Base-by-base conservation (phyloP, 306 rosid species). In the Inga leiocalycina region DNA sequence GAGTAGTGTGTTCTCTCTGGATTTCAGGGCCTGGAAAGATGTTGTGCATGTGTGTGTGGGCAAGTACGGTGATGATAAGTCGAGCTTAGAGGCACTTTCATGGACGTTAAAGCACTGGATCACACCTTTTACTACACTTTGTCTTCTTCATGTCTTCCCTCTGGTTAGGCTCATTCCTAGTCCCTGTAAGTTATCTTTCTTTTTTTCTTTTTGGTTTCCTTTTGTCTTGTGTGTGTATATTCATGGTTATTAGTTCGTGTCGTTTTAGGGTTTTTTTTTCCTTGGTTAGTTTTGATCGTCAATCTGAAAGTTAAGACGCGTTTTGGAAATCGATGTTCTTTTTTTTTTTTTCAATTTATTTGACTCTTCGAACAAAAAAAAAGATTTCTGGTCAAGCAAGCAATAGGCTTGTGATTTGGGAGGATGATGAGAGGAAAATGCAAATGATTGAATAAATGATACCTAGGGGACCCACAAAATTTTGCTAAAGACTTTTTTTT, bases 101-200 rank as follows among this genome's bases (percentile, higher is more conserved):
- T 79, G 82, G 82, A 41, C 82, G 34, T n/a, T 79, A 17, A 35
- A 65, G 35, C 82, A 79, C 45, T 54, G 35, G 8, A 43, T 67
- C 49, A 66, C 51, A 6, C 66, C 75, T 14, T 79, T n/a, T 19
- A 48, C 82, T n/a, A 32, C 35, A 19, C 35, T 79, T 10, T 46
- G 22, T 32, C 81, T 78, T 24, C 41, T 78, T 6, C 74, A 78
- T 17, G 81, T 78, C 62, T 78, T 78, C 62, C 81, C 81, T 19
- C 32, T 59, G 7, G 20, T 65, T 20, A 78, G n/a, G 8, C 39
- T 65, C 46, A 78, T 78, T 48, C 81, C 81, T 10, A 78, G 62
- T 46, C 81, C 81, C 35, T 6, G 81, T 78, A 78, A 78, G 43
- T 67, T 34, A 13, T 32, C 16, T 49, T 49, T 52, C 8, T 16